Evolutionary conservation across 768 basidiomycete species (phyloP), one percentile per base, ranked within the genome.

Genomic region (Imleria badia): DNA sequence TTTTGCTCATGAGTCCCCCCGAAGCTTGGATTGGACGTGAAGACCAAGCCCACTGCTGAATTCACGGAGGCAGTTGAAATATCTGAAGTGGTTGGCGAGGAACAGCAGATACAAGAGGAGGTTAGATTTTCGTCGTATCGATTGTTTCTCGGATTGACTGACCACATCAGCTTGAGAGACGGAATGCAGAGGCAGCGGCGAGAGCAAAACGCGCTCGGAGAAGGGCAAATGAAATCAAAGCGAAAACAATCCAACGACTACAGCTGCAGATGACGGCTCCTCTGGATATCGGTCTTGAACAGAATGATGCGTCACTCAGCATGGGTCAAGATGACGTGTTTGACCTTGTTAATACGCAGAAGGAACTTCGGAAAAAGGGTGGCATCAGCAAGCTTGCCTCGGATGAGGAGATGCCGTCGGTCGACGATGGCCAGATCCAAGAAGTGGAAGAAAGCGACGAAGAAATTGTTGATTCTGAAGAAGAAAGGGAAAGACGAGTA

Each of bases 251-350:
- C 38, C 91, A 93, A 66, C 88, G 95, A 48, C 89, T 98, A 84
- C 97, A 98, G 68, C 79, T 98, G 43, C 88, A 91, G 66, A 99
- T 99, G 97, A 91, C 90, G 13, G 93, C 94, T 19, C 97, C 97
- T n/a, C 76, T 95, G 60, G 97, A 98, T 63, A 94, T 98, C 59
- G 95, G 94, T 68, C 72, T 94, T 55, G 91, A 94, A 64, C 89
- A 89, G 62, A 78, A 81, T 48, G 94, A 96, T 59, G 74, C 83
- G 3, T 78, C 88, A 17, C 78, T 96, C 17, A 77, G 74, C n/a
- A 67, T 81, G 22, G 91, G 90, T 7, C 87, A 89, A 63, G 89
- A 86, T 23, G 94, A 98, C 61, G 76, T 97, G 22, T 98, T 98
- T 64, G 92, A 95, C 65, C 80, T 98, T 39, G 83, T 76, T 45